Evolutionary conservation across 1,284 basidiomycete species (phyloP), one percentile per base, ranked within the genome.

Genomic region (Papiliotrema flavescens): DNA sequence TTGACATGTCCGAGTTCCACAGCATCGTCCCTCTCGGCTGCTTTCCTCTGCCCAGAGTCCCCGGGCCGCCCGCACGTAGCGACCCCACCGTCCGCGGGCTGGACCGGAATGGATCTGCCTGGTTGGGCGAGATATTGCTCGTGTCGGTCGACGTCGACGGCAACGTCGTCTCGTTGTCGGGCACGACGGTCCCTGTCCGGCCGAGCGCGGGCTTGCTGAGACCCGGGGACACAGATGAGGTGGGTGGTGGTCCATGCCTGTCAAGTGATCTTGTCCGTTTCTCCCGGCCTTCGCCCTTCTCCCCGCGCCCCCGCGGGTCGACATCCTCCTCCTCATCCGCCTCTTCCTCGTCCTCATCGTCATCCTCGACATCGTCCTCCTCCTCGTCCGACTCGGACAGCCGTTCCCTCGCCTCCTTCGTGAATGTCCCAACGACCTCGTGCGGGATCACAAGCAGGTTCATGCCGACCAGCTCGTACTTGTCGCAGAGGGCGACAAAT

Each of bases 371-470:
- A 15, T 56, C 60, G 6, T 58, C 56, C 14, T 61, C 60, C 13
- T 60, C 55, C 9, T 61, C 56, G 15, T 53, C 53, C 28, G 56
- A 54, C 3, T 53, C 58, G 32, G 55, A 57, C 20, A 54, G 53
- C 0, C 49, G 51, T 23, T 47, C 34, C 1, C 46, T 55, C n/a
- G 34, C 44, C 7, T 9, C 14, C 11, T 46, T n/a, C 11, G 28
- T 45, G 26, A 24, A 45, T 49, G 43, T 48, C 53, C 50, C 53
- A 28, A 56, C 47, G 17, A 56, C 62, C 24, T 57, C 62, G 48
- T 57, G 47, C 1, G 89, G 89, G 42, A 93, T 90, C 65, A 91
- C 85, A 37, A 94, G 81, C 69, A 92, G 86, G 55, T 90, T 88
- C 45, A 51, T 26, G 0, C 82, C 76, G 2, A 95, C 88, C 40